These are phyloP conservation scores for Aspergillus udagawae DNA, from an alignment of 2,329 filamentous ascomycete species.

Conservation along the genomic window DNA sequence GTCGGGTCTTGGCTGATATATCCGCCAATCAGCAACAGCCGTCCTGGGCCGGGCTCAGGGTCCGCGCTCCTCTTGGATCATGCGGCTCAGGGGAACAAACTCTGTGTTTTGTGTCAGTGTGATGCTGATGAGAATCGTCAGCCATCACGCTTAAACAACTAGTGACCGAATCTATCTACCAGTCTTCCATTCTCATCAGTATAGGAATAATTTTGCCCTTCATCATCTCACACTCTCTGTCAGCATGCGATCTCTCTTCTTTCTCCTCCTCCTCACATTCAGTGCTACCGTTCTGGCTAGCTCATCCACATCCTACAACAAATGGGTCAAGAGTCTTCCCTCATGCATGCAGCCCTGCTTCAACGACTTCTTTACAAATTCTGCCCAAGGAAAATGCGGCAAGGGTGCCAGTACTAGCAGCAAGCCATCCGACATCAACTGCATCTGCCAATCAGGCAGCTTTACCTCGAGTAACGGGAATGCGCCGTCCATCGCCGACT, in stretches of 20 bases:
- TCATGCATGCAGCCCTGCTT: neutral
- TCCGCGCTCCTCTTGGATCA: neutral
- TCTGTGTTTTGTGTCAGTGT: neutral
- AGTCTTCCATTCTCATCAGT: neutral
- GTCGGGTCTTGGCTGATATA: neutral
- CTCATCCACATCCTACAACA: constrained; percentile 30
- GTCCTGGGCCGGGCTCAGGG: neutral
- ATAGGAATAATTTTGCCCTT: neutral
- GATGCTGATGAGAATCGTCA: neutral
- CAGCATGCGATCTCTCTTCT: neutral
- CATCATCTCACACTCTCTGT: too few relatives aligned
- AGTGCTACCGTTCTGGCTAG: neutral
- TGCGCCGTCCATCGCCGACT: neutral
- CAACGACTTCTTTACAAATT: neutral
- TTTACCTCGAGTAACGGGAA: neutral
- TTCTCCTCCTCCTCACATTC: neutral
- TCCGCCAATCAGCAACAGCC: neutral
- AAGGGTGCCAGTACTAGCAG: neutral
- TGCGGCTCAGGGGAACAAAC: neutral
- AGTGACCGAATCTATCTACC: too few relatives aligned
- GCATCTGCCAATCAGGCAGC: neutral
- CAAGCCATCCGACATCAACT: neutral
- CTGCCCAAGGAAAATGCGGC: neutral
- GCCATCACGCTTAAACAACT: neutral
- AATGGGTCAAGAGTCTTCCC: constrained; percentile 35